phyloP scores from a whole-genome alignment of 1,284 basidiomycete genomes.

The Psilocybe mexicana region DNA sequence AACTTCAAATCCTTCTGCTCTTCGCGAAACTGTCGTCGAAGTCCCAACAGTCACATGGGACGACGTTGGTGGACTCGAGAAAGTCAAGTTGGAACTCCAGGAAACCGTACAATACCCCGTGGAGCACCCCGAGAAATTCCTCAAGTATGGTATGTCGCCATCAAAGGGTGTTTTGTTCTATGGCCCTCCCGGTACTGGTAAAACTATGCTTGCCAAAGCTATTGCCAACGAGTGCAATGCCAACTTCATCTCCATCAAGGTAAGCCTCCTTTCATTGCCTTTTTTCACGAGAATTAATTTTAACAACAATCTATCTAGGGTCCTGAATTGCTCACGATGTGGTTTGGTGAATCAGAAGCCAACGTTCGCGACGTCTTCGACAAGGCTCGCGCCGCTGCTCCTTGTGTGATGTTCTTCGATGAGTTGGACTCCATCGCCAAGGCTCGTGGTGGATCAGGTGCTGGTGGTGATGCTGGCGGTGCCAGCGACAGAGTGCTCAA shows the following conservation, averaged over 20 bases:
- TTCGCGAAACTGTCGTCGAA: constrained; percentile 96
- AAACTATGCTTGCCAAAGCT: constrained; percentile 93
- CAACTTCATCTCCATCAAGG: constrained; percentile 97
- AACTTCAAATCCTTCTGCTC: constrained; percentile 93
- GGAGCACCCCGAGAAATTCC: constrained; percentile 99
- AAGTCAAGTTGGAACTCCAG: constrained; percentile 99
- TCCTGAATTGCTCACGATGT: constrained; percentile 97
- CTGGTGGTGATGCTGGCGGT: constrained; percentile 88
- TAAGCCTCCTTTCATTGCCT: constrained; percentile 21
- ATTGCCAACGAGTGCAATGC: constrained; percentile 99
- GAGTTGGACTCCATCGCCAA: constrained; percentile 99
- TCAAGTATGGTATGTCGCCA: constrained; percentile 99
- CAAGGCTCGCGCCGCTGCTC: constrained; percentile 98
- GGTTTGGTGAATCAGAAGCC: constrained; percentile 99
- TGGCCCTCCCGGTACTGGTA: constrained; percentile 96
- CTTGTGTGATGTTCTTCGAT: constrained; percentile 99
- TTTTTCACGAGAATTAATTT: constrained; percentile 19
- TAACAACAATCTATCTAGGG: constrained; percentile 52
- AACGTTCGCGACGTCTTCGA: constrained; percentile 99
- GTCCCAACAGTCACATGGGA: constrained; percentile 90
- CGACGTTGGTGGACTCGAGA: constrained; percentile 98
- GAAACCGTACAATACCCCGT: constrained; percentile 99
- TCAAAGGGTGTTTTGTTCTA: constrained; percentile 99
- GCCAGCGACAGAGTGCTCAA: constrained; percentile 97
- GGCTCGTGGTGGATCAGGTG: constrained; percentile 80